Evolutionary conservation across 2,329 filamentous ascomycete species (phyloP), one percentile per base, ranked within the genome.

Genomic region (Immersiporthe knoxdaviesiana): DNA sequence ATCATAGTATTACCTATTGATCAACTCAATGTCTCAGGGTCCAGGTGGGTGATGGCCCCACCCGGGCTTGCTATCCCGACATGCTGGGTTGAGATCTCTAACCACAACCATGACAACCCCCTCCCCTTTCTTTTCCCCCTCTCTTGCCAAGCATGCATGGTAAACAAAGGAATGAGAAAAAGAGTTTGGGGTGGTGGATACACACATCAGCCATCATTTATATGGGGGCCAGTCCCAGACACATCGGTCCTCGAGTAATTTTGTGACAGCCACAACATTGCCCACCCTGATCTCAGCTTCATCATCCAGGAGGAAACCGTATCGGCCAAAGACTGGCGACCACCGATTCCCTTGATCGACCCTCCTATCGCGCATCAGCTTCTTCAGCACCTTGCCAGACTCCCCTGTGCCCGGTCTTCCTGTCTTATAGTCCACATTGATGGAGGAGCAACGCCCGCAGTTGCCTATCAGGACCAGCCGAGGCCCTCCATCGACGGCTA

Each of bases 371-470:
- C 83, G 85, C 84, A 89, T 89, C 74, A 94, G 79, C 74, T 89
- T 88, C 81, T 92, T 93, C 72, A 93, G 80, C 21, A 92, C 84
- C 52, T 80, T 81, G n/a, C 88, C 90, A 47, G 81, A 77, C 74
- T 88, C 86, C 2, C 87, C 88, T 1, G 80, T 79, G 0, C 85
- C 87, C 56, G 82, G 80, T 63, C 84, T 84, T 8, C 91, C 91
- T 0, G 88, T 92, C 30, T 80, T 76, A 76, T 91, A 92, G 79
- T 93, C 89, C 69, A 94, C 86, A 78, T 92, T 93, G 71, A 93
- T 80, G 70, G 89, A 91, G 39, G 82, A 80, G 77, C 91, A 94
- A 52, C 91, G 83, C 44, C 83, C 85, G 76, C 91, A 94, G 77
- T 93, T 92, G 65, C 87, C 88, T 44, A 90, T 93, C 39, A 93